These are phyloP conservation scores for Flaveria sonorensis DNA, from an alignment of 129 eudicot species.

Conservation along the genomic window DNA sequence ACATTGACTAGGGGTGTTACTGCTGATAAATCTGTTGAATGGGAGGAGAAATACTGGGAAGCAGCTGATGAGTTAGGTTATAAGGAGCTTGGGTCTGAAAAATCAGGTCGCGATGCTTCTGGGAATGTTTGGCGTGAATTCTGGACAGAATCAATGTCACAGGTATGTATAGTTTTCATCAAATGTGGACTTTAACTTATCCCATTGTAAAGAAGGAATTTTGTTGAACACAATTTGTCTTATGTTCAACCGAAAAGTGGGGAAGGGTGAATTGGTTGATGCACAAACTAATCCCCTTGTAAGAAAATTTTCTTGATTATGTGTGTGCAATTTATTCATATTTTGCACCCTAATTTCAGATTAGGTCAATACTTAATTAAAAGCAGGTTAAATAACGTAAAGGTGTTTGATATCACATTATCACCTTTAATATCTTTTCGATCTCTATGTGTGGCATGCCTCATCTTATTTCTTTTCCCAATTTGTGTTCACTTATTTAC, in stretches of 20 bases:
- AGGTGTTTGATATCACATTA: background rate
- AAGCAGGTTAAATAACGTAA: background rate
- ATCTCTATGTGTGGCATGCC: background rate
- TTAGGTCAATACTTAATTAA: background rate
- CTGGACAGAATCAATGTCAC: slow-evolving; percentile 87
- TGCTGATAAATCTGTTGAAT: slow-evolving; percentile 71
- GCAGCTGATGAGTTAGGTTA: slow-evolving; percentile 82
- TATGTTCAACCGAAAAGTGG: background rate
- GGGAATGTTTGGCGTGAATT: slow-evolving; percentile 96
- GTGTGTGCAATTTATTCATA: background rate
- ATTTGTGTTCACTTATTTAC: background rate
- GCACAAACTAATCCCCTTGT: background rate
- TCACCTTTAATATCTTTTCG: background rate
- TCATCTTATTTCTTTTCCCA: background rate
- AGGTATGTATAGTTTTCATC: slow-evolving; percentile 43
- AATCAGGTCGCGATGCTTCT: slow-evolving; percentile 89
- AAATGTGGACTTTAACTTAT: background rate
- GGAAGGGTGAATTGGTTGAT: background rate
- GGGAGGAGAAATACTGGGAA: slow-evolving; percentile 98
- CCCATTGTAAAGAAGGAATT: background rate
- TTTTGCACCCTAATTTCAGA: background rate
- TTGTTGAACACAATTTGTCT: background rate
- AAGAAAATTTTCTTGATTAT: background rate
- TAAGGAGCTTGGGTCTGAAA: slow-evolving; percentile 93
- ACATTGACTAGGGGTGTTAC: slow-evolving; percentile 77